Evolutionary conservation across 805 yeast species (phyloP).

Genomic region (Candida khao-thaluensis): DNA sequence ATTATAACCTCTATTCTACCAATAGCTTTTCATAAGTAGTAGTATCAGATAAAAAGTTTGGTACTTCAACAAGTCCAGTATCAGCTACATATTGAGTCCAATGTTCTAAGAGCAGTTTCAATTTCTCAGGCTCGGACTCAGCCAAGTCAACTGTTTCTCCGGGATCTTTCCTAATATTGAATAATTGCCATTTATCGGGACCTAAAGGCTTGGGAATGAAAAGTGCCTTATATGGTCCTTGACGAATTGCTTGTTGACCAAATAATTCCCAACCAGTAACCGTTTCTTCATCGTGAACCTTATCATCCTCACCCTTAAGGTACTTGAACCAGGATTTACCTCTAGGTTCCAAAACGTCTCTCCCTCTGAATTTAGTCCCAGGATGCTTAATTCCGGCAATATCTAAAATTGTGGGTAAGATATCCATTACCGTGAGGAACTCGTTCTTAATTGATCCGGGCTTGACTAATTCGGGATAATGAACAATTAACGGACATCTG

Average conservation of each 20-base stretch:
- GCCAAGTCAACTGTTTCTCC: slow-evolving; percentile 54
- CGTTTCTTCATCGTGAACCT: slow-evolving; percentile 41
- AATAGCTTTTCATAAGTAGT: too few relatives aligned
- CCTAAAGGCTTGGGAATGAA: slow-evolving; percentile 52
- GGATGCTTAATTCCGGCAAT: slow-evolving; percentile 48
- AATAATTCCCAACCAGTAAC: slow-evolving; percentile 59
- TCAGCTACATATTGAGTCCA: slow-evolving; percentile 56
- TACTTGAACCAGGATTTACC: slow-evolving; percentile 48
- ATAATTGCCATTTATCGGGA: slow-evolving; percentile 49
- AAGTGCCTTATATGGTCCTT: slow-evolving; percentile 48
- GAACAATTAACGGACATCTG: slow-evolving; percentile 52
- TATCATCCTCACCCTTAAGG: slow-evolving; percentile 25
- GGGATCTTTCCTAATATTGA: slow-evolving; percentile 42
- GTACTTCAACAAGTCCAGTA: slow-evolving; percentile 1
- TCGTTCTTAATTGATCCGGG: slow-evolving; percentile 34
- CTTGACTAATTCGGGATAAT: slow-evolving; percentile 37
- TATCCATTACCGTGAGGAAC: slow-evolving; percentile 60
- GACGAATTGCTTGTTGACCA: slow-evolving; percentile 55
- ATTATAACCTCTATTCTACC: too few relatives aligned
- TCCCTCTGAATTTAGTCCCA: slow-evolving; percentile 37
- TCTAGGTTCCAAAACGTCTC: slow-evolving; percentile 43
- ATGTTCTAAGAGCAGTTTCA: slow-evolving; percentile 42
- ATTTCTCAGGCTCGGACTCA: slow-evolving; percentile 30
- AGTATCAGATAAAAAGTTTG: too few relatives aligned
- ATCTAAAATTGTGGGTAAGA: slow-evolving; percentile 55